Evolutionary conservation across 768 basidiomycete species (phyloP).

Genomic region (Guyanaporus albipodus): DNA sequence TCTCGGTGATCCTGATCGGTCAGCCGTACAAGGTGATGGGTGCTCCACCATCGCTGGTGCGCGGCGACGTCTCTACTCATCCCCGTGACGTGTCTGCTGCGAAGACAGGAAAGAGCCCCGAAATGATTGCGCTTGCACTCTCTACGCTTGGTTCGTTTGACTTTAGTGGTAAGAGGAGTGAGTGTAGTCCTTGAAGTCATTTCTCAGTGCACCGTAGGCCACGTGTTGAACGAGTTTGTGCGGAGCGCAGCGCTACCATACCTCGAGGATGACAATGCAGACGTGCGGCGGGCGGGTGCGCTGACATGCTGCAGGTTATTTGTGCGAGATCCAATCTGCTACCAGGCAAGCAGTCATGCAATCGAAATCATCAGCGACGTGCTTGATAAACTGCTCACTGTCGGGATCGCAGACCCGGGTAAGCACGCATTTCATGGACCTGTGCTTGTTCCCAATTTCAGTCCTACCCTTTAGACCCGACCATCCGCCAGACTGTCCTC

Average conservation of each 20-base stretch:
- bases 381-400: constrained; percentile 91
- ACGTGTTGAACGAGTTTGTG: constrained; percentile 93
- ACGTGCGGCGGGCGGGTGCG: constrained; percentile 87
- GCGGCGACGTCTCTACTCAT: constrained; percentile 47
- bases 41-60: constrained; percentile 61
- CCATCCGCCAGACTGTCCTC: constrained; percentile 83
- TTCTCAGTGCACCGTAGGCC: constrained; percentile 47
- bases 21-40: constrained; percentile 87
- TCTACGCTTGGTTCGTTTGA: constrained; percentile 88
- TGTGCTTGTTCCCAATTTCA: constrained; percentile 5
- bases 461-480: constrained; percentile 50
- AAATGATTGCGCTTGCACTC: constrained; percentile 77
- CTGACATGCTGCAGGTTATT: constrained; percentile 89
- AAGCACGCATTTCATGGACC: constrained; percentile 5
- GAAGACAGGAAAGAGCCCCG: constrained; percentile 58
- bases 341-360: constrained; percentile 92
- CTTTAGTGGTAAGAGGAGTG: constrained; percentile 66
- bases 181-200: neutral
- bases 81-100: constrained; percentile 52
- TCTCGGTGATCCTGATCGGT: constrained; percentile 78
- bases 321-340: constrained; percentile 92
- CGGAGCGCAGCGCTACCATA: constrained; percentile 88
- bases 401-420: constrained; percentile 97
- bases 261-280: constrained; percentile 86
- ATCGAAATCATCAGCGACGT: constrained; percentile 98